Percentiles rank a stretch among this genome's conserved stretches.
Conservation (phyloP, 73 alveolate genomes). For the Tetrahymena malaccensis region DNA sequence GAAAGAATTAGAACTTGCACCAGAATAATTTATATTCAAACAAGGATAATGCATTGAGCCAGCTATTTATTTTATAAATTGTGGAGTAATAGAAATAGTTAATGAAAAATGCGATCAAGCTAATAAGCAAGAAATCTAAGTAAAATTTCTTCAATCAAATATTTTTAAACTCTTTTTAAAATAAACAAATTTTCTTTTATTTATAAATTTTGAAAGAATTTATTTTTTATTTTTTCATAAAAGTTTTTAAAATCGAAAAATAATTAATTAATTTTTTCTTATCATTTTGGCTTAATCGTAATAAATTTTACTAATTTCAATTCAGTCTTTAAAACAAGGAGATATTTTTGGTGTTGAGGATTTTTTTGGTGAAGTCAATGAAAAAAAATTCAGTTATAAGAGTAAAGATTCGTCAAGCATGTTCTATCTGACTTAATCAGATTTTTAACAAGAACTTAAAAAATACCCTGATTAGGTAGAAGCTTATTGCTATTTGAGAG, state of each 20-base stretch:
- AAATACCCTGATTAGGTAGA: neutral
- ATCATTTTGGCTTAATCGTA: neutral
- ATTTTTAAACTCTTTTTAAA: too few relatives aligned
- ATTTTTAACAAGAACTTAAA: neutral
- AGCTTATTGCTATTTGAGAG: neutral
- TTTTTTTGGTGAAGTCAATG: neutral
- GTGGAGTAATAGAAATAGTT: neutral
- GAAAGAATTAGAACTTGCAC: neutral
- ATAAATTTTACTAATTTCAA: too few relatives aligned
- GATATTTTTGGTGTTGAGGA: neutral
- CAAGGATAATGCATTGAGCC: neutral
- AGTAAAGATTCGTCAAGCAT: neutral
- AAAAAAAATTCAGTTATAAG: neutral
- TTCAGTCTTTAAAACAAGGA: neutral
- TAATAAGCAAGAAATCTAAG: neutral
- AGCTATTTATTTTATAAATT: neutral
- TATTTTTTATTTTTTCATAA: too few relatives aligned
- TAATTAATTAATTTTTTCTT: neutral
- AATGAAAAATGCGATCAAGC: neutral
- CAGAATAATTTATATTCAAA: neutral
- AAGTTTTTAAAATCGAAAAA: too few relatives aligned
- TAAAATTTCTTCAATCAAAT: neutral
- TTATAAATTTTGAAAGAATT: too few relatives aligned
- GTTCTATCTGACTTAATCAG: neutral
- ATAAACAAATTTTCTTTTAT: too few relatives aligned